These are phyloP conservation scores for Pythium dissimile DNA, from an alignment of 352 stramenopile species.

Conservation along the genomic window DNA sequence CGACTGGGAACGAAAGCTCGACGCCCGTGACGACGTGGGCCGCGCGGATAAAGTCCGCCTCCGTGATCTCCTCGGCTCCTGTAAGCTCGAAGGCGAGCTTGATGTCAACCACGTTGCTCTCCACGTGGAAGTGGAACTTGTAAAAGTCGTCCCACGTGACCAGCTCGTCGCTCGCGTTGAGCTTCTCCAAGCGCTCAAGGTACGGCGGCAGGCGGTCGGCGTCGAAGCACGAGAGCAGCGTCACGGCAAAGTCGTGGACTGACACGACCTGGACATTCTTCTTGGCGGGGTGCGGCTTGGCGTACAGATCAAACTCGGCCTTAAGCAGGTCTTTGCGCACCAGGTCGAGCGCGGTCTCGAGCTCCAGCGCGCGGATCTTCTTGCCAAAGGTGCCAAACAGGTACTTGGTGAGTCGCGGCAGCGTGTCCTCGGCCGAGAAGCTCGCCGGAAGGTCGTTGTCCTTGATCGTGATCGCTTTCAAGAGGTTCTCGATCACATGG, in stretches of 20 bases:
- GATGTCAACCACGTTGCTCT: constrained; percentile 69
- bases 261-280: constrained; percentile 50
- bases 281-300: constrained; percentile 32
- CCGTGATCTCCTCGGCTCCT: constrained; percentile 58
- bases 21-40: constrained; percentile 59
- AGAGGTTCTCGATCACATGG: constrained; percentile 63
- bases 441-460: constrained; percentile 16
- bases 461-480: constrained; percentile 34
- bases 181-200: constrained; percentile 51
- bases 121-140: constrained; percentile 69
- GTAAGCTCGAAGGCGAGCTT: constrained; percentile 71
- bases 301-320: constrained; percentile 74
- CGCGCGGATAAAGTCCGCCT: constrained; percentile 73
- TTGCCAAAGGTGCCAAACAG: constrained; percentile 56
- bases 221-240: constrained; percentile 70
- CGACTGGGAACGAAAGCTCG: constrained; percentile 61
- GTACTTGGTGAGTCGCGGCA: constrained; percentile 60
- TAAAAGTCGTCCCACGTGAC: constrained; percentile 75
- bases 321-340: constrained; percentile 58
- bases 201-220: constrained; percentile 56
- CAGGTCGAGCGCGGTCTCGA: constrained; percentile 43
- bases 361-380: constrained; percentile 53
- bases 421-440: constrained; percentile 37
- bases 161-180: constrained; percentile 56
- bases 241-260: constrained; percentile 77